phyloP scores from a whole-genome alignment of 208 protist genomes.

The Novymonas esmeraldas region DNA sequence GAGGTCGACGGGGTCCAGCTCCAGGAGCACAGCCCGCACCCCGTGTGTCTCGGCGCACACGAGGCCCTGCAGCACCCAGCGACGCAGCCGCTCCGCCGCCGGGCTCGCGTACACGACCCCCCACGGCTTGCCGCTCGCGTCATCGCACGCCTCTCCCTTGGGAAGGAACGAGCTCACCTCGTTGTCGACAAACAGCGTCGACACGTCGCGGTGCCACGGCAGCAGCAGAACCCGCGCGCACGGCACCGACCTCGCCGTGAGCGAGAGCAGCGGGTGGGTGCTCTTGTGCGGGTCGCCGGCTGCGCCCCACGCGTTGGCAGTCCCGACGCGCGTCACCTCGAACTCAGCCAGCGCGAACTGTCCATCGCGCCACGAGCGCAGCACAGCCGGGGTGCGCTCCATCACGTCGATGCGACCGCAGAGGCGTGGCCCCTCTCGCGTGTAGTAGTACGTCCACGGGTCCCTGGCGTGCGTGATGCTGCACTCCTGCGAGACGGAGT shows the following conservation, averaged over 20 bases:
- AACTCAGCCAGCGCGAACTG: conserved; percentile 44
- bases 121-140: not conserved
- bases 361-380: conserved; percentile 70
- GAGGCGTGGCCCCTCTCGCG: conserved; percentile 47
- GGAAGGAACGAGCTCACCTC: conserved; percentile 26
- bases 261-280: conserved; percentile 27
- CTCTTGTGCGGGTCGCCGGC: conserved; percentile 27
- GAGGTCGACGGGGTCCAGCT: conserved; percentile 71
- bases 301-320: not conserved
- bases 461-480: not conserved
- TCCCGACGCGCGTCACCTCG: not conserved
- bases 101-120: conserved; percentile 65
- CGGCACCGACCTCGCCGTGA: conserved; percentile 17
- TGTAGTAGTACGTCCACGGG: conserved; percentile 44
- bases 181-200: conserved; percentile 27
- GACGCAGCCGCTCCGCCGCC: conserved; percentile 76
- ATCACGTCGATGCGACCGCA: conserved; percentile 55
- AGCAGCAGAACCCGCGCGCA: conserved; percentile 74
- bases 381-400: conserved; percentile 38
- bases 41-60: conserved; percentile 68
- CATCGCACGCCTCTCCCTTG: not conserved
- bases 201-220: conserved; percentile 48
- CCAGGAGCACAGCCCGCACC: conserved; percentile 69
- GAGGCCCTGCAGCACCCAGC: conserved; percentile 83
- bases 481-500: not conserved